These are phyloP conservation scores for Exobasidium rhododendri DNA, from an alignment of 1,284 basidiomycete species.

Conservation along the genomic window DNA sequence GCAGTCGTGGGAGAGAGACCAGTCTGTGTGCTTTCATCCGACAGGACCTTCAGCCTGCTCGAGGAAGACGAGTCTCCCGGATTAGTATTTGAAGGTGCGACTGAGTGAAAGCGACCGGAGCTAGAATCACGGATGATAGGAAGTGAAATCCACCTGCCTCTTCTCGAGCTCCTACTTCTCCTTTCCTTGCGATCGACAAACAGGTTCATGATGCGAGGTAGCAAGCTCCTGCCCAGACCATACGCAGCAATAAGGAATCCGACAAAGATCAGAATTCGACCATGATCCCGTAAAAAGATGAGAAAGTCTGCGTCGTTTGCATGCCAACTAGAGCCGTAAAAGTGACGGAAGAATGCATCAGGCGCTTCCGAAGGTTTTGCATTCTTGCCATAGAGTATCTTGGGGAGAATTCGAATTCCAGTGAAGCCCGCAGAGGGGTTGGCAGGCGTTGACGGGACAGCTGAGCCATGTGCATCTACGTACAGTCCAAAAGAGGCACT, in stretches of 20 bases:
- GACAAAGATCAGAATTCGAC: slow-evolving; percentile 37
- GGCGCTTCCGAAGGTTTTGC: slow-evolving; percentile 77
- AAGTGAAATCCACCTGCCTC: slow-evolving; percentile 29
- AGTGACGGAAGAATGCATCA: slow-evolving; percentile 80
- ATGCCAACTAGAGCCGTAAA: slow-evolving; percentile 90
- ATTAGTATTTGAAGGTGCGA: not conserved
- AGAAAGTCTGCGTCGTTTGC: slow-evolving; percentile 55
- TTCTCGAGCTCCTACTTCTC: slow-evolving; percentile 15
- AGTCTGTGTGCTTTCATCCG: slow-evolving; percentile 1
- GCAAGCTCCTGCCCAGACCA: slow-evolving; percentile 26
- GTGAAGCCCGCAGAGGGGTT: slow-evolving; percentile 62
- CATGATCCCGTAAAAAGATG: slow-evolving; percentile 49
- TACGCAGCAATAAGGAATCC: slow-evolving; percentile 31
- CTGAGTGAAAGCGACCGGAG: not conserved
- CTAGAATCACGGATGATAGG: slow-evolving; percentile 20
- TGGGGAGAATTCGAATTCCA: slow-evolving; percentile 77
- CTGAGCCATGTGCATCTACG: slow-evolving; percentile 72
- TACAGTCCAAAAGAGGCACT: slow-evolving; percentile 48
- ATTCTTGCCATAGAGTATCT: slow-evolving; percentile 94
- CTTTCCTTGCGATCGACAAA: slow-evolving; percentile 20
- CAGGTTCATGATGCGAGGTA: slow-evolving; percentile 17
- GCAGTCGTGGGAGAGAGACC: not conserved
- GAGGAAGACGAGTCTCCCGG: not conserved
- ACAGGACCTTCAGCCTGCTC: not conserved
- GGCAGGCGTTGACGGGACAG: slow-evolving; percentile 78